These are phyloP conservation scores for Quercus tomentella DNA, from an alignment of 331 rosid genomes.

Conservation along the genomic window DNA sequence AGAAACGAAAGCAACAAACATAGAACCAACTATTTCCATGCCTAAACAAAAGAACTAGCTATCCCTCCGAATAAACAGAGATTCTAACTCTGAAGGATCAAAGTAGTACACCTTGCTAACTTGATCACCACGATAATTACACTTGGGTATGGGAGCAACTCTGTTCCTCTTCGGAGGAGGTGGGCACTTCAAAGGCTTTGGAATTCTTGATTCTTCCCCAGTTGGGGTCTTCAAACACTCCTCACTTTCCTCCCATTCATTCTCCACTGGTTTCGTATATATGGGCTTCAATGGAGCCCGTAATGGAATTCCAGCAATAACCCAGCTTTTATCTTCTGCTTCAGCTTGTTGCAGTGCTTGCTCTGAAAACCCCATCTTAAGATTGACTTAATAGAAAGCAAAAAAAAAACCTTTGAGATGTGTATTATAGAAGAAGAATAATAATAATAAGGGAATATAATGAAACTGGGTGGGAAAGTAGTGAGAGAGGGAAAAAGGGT, in stretches of 20 bases:
- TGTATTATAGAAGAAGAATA: no score
- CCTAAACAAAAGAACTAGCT: slow-evolving; percentile 18
- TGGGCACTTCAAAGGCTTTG: slow-evolving; percentile 55
- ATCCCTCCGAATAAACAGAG: slow-evolving; percentile 58
- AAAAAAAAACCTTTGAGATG: not conserved
- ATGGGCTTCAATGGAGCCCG: slow-evolving; percentile 64
- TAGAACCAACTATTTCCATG: not conserved
- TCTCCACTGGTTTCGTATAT: slow-evolving; percentile 31
- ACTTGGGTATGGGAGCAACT: slow-evolving; percentile 20
- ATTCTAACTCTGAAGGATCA: slow-evolving; percentile 81
- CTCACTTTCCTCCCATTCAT: slow-evolving; percentile 19
- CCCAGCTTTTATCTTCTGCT: slow-evolving; percentile 61
- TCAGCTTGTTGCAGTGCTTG: slow-evolving; percentile 47
- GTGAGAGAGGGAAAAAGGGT: slow-evolving; percentile 3
- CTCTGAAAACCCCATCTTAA: slow-evolving; percentile 62
- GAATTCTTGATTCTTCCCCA: slow-evolving; percentile 59
- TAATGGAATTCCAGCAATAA: slow-evolving; percentile 52
- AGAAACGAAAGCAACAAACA: not conserved
- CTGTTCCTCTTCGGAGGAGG: slow-evolving; percentile 71
- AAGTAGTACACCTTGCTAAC: slow-evolving; percentile 45
- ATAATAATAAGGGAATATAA: slow-evolving; percentile 9
- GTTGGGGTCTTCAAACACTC: slow-evolving; percentile 67
- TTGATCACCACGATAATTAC: slow-evolving; percentile 35
- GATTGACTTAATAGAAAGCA: not conserved
- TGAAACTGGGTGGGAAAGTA: slow-evolving; percentile 25